Conservation (phyloP, 2,329 filamentous ascomycete genomes). For the Chaetomiaceae sp. region DNA sequence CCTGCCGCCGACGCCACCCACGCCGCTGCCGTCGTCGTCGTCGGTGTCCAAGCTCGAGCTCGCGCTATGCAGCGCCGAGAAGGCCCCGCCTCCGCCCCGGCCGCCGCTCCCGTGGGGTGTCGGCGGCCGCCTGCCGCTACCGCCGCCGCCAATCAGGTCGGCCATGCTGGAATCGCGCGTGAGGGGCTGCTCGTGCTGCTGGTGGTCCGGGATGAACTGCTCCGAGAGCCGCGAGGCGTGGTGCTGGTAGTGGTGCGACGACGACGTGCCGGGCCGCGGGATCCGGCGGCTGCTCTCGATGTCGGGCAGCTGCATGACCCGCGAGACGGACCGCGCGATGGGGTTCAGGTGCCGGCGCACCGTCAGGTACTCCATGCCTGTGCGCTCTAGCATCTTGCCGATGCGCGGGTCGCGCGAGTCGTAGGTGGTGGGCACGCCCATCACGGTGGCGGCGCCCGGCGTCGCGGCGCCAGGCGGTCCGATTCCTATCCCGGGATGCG, state of each 20-base stretch:
- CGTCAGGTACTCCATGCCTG: conserved; percentile 67
- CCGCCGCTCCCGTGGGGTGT: no score
- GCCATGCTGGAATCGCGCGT: conserved; percentile 26
- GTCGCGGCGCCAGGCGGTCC: conserved; percentile 31
- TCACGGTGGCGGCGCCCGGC: conserved; percentile 41
- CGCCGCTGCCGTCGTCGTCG: no score
- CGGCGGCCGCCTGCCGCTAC: conserved; percentile 18
- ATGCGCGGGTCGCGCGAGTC: conserved; percentile 58
- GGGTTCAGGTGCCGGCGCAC: conserved; percentile 68
- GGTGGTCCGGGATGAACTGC: conserved; percentile 1
- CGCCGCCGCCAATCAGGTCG: conserved; percentile 24
- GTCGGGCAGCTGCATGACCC: conserved; percentile 48
- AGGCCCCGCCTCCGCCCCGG: conserved; percentile 2
- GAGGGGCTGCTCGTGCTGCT: conserved; percentile 5
- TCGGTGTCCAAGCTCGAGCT: conserved; percentile 42
- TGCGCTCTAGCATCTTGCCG: conserved; percentile 59
- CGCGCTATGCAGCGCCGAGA: conserved; percentile 12
- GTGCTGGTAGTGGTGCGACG: no score
- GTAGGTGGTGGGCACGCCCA: conserved; percentile 46
- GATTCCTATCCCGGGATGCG: conserved; percentile 27
- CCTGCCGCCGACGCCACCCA: no score
- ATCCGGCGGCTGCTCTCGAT: conserved; percentile 46
- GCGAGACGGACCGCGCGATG: conserved; percentile 54
- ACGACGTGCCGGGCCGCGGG: conserved; percentile 30
- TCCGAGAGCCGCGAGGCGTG: conserved; percentile 7